Conservation (phyloP, 2,329 filamentous ascomycete genomes). For the Fusarium verticillioides region DNA sequence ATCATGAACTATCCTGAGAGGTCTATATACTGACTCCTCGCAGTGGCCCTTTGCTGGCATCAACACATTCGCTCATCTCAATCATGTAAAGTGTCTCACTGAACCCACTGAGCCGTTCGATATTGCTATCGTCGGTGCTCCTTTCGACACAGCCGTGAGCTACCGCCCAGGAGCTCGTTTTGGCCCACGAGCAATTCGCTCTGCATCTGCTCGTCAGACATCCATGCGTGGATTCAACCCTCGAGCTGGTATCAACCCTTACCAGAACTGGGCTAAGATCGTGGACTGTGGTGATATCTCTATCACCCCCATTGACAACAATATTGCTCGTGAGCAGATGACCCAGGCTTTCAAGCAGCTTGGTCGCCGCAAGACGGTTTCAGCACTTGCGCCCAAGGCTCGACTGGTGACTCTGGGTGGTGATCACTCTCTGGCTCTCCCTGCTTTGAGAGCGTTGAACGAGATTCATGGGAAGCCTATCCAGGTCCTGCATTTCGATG, state of each 20-base stretch:
- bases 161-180: constrained; percentile 76
- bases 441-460: constrained; percentile 74
- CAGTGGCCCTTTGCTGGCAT: constrained; percentile 74
- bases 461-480: constrained; percentile 70
- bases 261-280: constrained; percentile 81
- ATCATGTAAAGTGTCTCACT: constrained; percentile 76
- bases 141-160: constrained; percentile 78
- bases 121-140: constrained; percentile 77
- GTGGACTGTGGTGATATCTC: constrained; percentile 94
- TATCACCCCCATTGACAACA: constrained; percentile 87
- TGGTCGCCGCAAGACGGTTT: constrained; percentile 53
- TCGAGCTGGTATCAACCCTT: constrained; percentile 85
- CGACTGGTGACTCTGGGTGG: constrained; percentile 77
- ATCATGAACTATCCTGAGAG: background rate
- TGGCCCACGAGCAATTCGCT: constrained; percentile 86
- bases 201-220: constrained; percentile 83
- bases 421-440: constrained; percentile 77
- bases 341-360: constrained; percentile 81
- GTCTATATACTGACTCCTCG: constrained; percentile 2
- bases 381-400: constrained; percentile 53
- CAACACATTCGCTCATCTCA: constrained; percentile 77
- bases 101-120: constrained; percentile 72
- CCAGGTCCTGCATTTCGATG: constrained; percentile 79
- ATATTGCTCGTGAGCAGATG: constrained; percentile 84
- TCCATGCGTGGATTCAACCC: constrained; percentile 83